Conservation (phyloP, 2,329 filamentous ascomycete species). For the Colletotrichum simmondsii region DNA sequence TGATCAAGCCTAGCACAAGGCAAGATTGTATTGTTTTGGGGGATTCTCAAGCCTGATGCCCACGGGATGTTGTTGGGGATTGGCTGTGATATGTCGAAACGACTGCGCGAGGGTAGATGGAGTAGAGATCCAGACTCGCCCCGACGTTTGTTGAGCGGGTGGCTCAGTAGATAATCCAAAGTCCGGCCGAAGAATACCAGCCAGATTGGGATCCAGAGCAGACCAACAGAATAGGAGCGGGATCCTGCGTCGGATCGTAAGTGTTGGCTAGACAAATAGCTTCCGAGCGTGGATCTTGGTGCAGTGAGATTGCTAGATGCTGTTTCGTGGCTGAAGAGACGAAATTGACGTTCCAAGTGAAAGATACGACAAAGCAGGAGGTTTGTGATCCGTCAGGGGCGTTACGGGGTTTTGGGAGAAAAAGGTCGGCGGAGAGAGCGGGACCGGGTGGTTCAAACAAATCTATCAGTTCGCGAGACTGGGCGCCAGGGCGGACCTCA, state of each 20-base stretch:
- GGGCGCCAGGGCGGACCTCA: constrained; percentile 37
- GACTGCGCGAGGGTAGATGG: constrained; percentile 28
- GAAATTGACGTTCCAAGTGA: constrained; percentile 17
- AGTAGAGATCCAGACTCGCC: constrained; percentile 18
- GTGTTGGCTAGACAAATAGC: constrained; percentile 1
- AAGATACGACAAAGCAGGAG: constrained; percentile 21
- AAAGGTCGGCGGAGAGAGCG: constrained; percentile 34
- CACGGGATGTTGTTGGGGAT: constrained; percentile 3
- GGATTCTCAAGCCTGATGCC: not conserved
- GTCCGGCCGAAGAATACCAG: constrained; percentile 6
- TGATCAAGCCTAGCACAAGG: constrained; percentile 8
- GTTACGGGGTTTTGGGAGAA: constrained; percentile 15
- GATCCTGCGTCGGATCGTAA: constrained; percentile 19
- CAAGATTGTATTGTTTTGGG: not conserved
- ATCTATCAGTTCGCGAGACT: constrained; percentile 36
- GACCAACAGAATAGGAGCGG: constrained; percentile 14
- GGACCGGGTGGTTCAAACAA: constrained; percentile 36
- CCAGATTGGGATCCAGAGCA: not conserved
- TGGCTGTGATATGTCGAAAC: constrained; percentile 22
- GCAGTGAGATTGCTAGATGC: constrained; percentile 4
- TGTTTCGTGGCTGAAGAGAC: constrained; percentile 20
- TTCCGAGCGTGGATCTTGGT: constrained; percentile 16
- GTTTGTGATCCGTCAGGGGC: constrained; percentile 24
- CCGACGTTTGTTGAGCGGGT: constrained; percentile 22
- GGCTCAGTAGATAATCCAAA: constrained; percentile 29